Evolutionary conservation across 495 filamentous ascomycete species (phyloP).

Genomic region (Elasticomyces elasticus): DNA sequence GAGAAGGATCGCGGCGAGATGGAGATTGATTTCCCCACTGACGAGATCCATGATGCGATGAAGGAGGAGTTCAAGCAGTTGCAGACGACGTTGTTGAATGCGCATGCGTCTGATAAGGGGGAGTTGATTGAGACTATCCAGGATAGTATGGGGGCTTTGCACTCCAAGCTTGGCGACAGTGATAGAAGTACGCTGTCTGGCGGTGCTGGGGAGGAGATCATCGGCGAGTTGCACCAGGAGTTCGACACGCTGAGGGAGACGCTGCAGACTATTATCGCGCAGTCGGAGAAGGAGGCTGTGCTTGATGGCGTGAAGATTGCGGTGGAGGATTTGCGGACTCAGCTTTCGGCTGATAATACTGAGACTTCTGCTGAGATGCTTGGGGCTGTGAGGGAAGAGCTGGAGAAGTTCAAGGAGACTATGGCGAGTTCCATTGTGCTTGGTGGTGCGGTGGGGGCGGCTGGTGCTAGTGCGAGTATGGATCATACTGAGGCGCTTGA

Average conservation of each 20-base stretch:
- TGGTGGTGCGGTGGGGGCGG: conserved; percentile 15
- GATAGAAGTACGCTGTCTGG: conserved; percentile 2
- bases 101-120: conserved; percentile 28
- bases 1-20: conserved; percentile 20
- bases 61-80: conserved; percentile 54
- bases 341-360: conserved; percentile 25
- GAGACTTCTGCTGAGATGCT: conserved; percentile 26
- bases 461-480: conserved; percentile 24
- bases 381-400: conserved; percentile 27
- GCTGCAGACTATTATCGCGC: conserved; percentile 56
- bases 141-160: conserved; percentile 28
- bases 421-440: conserved; percentile 28
- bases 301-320: conserved; percentile 36
- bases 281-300: conserved; percentile 41
- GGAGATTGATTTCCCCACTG: conserved; percentile 25
- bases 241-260: conserved; percentile 60
- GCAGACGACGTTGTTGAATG: conserved; percentile 26
- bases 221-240: conserved; percentile 34
- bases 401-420: conserved; percentile 28
- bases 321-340: conserved; percentile 30
- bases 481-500: conserved; percentile 43
- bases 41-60: conserved; percentile 36
- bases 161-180: conserved; percentile 22
- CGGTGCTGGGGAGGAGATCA: conserved; percentile 21
- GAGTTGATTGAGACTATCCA: conserved; percentile 32